These are phyloP conservation scores for Syzygium grande DNA, from an alignment of 345 rosid species.

Conservation along the genomic window DNA sequence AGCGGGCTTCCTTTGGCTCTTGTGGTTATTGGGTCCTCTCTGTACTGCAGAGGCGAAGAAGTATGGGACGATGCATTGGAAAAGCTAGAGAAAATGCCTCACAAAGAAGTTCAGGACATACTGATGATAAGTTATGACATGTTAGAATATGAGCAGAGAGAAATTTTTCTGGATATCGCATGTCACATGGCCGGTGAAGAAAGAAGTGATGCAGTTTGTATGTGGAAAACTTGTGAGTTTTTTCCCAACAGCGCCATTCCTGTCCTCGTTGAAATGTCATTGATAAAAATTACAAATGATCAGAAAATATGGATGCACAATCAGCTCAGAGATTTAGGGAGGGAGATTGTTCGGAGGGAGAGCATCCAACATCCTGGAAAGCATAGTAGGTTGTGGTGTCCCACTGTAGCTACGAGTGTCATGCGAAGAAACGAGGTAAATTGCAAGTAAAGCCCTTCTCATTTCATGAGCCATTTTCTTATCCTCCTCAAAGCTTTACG, in stretches of 20 bases:
- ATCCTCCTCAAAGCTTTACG: background rate
- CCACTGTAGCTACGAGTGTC: background rate
- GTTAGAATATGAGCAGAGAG: background rate
- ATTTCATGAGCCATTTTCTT: background rate
- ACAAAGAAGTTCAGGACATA: background rate
- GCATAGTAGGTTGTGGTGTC: background rate
- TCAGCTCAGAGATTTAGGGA: conserved; percentile 1
- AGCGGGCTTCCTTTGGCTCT: conserved; percentile 5
- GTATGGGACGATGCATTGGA: background rate
- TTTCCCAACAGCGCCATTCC: background rate
- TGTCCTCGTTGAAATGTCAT: background rate
- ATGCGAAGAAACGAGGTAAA: background rate
- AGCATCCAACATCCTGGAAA: background rate
- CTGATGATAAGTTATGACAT: conserved; percentile 1
- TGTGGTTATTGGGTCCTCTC: conserved; percentile 3
- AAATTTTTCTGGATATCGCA: conserved; percentile 5
- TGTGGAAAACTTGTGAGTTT: background rate
- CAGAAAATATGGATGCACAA: conserved; percentile 2
- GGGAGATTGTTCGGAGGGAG: background rate
- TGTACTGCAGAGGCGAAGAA: background rate
- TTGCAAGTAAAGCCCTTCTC: background rate
- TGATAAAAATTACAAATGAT: background rate
- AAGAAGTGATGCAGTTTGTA: background rate
- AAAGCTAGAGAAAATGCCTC: background rate
- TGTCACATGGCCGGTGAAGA: background rate